Evolutionary conservation across 1,139 yeast genomes (phyloP), one percentile per base, ranked within the genome.

Genomic region (Geotrichum europaeum): DNA sequence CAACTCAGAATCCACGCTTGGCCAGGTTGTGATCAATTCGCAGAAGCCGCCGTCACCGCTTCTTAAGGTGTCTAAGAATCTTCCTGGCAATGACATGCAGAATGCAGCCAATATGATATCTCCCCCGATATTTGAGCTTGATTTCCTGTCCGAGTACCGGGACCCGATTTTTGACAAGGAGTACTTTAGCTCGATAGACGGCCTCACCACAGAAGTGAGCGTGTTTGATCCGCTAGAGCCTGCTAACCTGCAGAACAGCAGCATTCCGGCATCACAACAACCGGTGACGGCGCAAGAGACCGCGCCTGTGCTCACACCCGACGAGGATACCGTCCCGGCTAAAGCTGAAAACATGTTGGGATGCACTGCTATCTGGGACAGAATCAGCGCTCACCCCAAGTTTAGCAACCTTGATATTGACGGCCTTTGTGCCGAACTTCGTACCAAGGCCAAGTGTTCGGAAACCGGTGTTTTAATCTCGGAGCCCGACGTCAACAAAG

Each of bases 311-410:
- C 47, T 34, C 18, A 72, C 69, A 24, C 73, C 71, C 12, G 76
- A 70, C 34, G 75, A 71, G 15, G 77, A 70, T 51, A 65, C 66
- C 3, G 69, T 66, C 43, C 71, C 70, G 4, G 69, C 72, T 4
- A 68, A 68, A 30, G 57, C 64, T 4, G 53, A 47, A 5, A 78
- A 73, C 68, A 71, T 79, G 67, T 73, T 89, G 75, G 82, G 84
- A 69, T 94, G 99, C 73, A 84, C 96, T 0, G 97, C 91, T 68
- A 87, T 92, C 25, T 94, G 99, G 99, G 98, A 92, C 73, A 82
- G 98, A 70, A 88, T 94, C 50, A 89, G 97, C 2, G 77, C 96
- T 18, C 97, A 94, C 78, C 98, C 99, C 45, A 85, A 87, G 72
- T 94, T 92, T 74, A 85, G 95, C 6, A 97, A 92, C 64, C 79